Evolutionary conservation across 2,329 filamentous ascomycete genomes (phyloP), one percentile per base, ranked within the genome.

Genomic region (Fusarium sp.): DNA sequence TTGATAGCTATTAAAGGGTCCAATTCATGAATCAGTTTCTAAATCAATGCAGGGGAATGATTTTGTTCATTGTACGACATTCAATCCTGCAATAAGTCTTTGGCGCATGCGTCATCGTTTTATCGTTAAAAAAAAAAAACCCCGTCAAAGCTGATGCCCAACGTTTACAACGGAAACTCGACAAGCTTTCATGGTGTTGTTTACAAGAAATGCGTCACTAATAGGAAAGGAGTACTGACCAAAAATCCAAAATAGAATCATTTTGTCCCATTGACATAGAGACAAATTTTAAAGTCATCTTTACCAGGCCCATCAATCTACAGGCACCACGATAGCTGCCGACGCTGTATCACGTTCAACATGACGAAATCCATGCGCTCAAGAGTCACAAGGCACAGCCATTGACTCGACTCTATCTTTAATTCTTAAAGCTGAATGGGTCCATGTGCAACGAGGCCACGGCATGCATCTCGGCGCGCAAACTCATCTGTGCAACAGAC

Each of bases 211-310:
- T n/a, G n/a, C n/a, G n/a, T n/a, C n/a, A n/a, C n/a, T n/a, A n/a
- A n/a, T n/a, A n/a, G n/a, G n/a, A n/a, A n/a, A n/a, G n/a, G n/a
- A n/a, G n/a, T n/a, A n/a, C 30, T 23, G 24, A 19, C 28, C 20
- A 23, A 21, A 28, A 26, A 34, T 21, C 44, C 44, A 56, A 66
- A 66, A 68, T 66, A 36, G 15, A 60, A 68, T 62, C 57, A 66
- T 70, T 60, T 52, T 40, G 23, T 43, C 34, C 62, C 19, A 62
- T 52, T 44, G 50, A 67, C 56, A 40, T 47, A 53, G 45, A 45
- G 45, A 53, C 47, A 62, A 72, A 54, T 67, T 62, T 67, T 58
- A 50, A 20, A 12, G 26, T 28, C 26, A 28, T 11, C 26, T 11
- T 28, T 30, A 26, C 39, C 39, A 55, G 24, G 6, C 21, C 36